Evolutionary conservation across 306 rosid genomes (phyloP).

Genomic region (Delonix regia): DNA sequence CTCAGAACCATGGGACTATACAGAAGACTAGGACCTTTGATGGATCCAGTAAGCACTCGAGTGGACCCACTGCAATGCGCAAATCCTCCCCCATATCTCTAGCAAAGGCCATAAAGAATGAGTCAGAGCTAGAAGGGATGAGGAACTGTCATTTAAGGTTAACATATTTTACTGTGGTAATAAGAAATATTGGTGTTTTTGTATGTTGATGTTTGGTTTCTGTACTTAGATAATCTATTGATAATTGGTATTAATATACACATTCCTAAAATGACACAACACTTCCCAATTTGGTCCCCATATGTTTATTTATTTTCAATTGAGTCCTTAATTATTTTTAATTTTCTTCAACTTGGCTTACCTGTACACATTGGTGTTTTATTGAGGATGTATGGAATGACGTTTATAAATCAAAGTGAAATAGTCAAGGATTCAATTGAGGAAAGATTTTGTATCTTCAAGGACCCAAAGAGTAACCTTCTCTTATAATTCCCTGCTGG

Average conservation of each 20-base stretch:
- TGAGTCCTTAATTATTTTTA: background rate
- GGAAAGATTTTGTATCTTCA: background rate
- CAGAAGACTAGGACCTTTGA: constrained; percentile 46
- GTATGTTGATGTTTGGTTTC: constrained; percentile 30
- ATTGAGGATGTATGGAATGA: background rate
- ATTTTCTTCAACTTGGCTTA: background rate
- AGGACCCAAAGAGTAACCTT: background rate
- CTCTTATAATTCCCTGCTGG: constrained; percentile 9
- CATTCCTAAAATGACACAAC: background rate
- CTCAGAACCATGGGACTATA: constrained; percentile 47
- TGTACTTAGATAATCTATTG: constrained; percentile 24
- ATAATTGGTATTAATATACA: background rate
- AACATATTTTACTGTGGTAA: constrained; percentile 20
- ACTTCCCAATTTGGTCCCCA: background rate
- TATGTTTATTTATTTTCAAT: background rate
- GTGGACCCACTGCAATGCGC: constrained; percentile 52
- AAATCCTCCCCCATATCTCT: constrained; percentile 71
- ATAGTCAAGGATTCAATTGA: background rate
- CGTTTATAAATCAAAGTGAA: background rate
- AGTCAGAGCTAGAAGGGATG: constrained; percentile 88
- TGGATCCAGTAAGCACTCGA: constrained; percentile 48
- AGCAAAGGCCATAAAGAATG: constrained; percentile 89
- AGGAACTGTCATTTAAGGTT: constrained; percentile 81
- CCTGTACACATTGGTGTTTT: background rate
- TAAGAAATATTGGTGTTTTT: constrained; percentile 29